Evolutionary conservation across 2,329 filamentous ascomycete genomes (phyloP), one percentile per base, ranked within the genome.

Genomic region (Lizonia empirigonia): DNA sequence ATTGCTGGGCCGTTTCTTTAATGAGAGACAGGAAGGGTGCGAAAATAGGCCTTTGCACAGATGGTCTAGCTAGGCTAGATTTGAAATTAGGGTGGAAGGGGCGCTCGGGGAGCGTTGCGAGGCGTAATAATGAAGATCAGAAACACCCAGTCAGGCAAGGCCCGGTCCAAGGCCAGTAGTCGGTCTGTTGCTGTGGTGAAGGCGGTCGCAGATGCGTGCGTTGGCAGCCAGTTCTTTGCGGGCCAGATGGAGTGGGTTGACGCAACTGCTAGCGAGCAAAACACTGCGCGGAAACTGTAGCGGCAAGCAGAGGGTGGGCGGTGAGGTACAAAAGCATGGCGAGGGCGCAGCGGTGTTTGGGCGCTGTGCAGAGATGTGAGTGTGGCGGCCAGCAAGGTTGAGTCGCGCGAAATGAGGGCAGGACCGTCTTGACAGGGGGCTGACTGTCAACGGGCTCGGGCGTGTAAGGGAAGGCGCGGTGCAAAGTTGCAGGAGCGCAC

Each of bases 121-220:
- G 56, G 61, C 61, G 69, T 70, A 70, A 68, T 61, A 68, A 70
- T 69, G 68, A 62, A 64, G 63, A 68, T 63, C 53, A 52, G 53
- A 59, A n/a, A 50, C 26, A 53, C 68, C 64, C 50, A 58, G 65
- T 67, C 33, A 50, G 67, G 69, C 50, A 61, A 67, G 60, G 68
- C 39, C 50, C 55, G 53, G 62, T 44, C 42, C 41, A 44, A 50
- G 67, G 65, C 55, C 69, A 71, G 65, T 55, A 61, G 67, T 54
- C 60, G 68, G 68, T 58, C 61, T 68, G 69, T 71, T 72, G 69
- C 68, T 68, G 67, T 66, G 65, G 69, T 67, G 65, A 71, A 62
- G 60, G 68, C 68, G 68, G 68, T 69, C 66, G 67, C 62, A 56
- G 65, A 62, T 64, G 58, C 62, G 69, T 72, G 68, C 64, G 69